Evolutionary conservation across 2,329 filamentous ascomycete genomes (phyloP).

Genomic region (Alternaria triticimaculans): DNA sequence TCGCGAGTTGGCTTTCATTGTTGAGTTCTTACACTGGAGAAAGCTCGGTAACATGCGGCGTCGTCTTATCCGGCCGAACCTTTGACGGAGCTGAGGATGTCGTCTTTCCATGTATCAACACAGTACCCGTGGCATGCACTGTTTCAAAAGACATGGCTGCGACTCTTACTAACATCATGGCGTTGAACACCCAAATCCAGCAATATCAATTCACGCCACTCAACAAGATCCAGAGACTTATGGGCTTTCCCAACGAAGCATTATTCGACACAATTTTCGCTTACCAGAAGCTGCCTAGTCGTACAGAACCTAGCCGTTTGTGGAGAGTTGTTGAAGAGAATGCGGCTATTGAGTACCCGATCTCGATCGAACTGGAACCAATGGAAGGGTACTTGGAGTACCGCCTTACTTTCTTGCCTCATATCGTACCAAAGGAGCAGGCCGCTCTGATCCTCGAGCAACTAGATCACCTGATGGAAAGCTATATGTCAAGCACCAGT

Average conservation of each 20-base stretch:
- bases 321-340: conserved; percentile 72
- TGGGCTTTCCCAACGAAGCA: conserved; percentile 67
- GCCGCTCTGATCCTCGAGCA: conserved; percentile 72
- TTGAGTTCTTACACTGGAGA: conserved; percentile 81
- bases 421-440: conserved; percentile 72
- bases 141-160: conserved; percentile 62
- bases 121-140: conserved; percentile 73
- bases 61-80: conserved; percentile 77
- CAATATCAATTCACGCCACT: conserved; percentile 76
- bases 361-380: conserved; percentile 81
- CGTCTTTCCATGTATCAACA: conserved; percentile 81
- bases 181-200: conserved; percentile 68
- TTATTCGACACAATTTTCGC: conserved; percentile 87
- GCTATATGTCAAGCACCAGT: conserved; percentile 55
- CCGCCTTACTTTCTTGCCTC: conserved; percentile 69
- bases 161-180: conserved; percentile 69
- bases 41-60: conserved; percentile 74
- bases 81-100: conserved; percentile 64
- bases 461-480: conserved; percentile 70
- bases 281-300: conserved; percentile 68
- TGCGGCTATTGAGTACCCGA: conserved; percentile 75
- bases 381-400: conserved; percentile 61
- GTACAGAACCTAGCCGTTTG: conserved; percentile 35
- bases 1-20: conserved; percentile 79
- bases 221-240: conserved; percentile 73